phyloP scores from a whole-genome alignment of 1,284 basidiomycete species.

The Rhodotorula sp. region DNA sequence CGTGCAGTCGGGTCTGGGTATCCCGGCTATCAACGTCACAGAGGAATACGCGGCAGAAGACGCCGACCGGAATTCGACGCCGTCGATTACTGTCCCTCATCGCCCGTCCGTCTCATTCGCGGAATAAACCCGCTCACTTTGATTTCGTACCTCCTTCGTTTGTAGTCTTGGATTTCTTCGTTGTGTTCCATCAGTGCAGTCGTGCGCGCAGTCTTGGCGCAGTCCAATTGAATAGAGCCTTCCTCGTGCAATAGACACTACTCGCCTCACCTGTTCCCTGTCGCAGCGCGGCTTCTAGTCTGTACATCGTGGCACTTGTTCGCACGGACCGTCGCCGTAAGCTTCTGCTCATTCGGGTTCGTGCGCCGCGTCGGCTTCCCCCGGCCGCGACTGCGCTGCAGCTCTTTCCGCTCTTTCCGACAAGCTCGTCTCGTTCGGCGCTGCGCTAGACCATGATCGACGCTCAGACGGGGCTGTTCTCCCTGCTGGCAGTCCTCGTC shows the following conservation, averaged over 20 bases:
- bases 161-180: too few relatives aligned
- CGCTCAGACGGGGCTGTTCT: background rate
- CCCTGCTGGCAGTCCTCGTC: background rate
- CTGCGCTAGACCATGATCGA: background rate
- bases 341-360: too few relatives aligned
- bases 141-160: too few relatives aligned
- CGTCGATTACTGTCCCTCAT: too few relatives aligned
- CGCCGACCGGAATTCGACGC: too few relatives aligned
- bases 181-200: too few relatives aligned
- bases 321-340: too few relatives aligned
- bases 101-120: too few relatives aligned
- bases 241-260: background rate
- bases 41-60: background rate
- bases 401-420: background rate
- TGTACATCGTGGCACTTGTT: too few relatives aligned
- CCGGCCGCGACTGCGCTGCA: background rate
- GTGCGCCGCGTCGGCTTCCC: background rate
- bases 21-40: conserved; percentile 22
- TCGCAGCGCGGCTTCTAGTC: too few relatives aligned
- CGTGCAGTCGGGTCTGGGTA: background rate
- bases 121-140: too few relatives aligned
- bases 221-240: background rate
- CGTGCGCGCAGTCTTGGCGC: background rate
- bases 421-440: background rate
- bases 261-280: too few relatives aligned